Evolutionary conservation across 1,284 basidiomycete genomes (phyloP), one percentile per base, ranked within the genome.

Genomic region (Pseudozyma tsukubaensis): DNA sequence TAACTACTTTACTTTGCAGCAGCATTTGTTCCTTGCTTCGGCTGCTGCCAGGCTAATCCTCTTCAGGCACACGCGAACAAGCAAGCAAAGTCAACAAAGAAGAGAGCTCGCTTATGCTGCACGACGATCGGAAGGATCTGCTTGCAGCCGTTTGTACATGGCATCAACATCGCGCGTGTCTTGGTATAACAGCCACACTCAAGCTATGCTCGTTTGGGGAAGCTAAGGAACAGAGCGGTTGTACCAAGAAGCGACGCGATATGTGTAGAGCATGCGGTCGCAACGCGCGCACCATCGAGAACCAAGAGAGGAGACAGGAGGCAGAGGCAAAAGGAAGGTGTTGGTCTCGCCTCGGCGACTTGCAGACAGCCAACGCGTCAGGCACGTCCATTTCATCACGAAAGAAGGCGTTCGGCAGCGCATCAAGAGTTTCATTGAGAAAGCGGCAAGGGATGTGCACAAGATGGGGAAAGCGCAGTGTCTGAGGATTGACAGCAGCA

Each of bases 211-310:
- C 24, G 6, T 29, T 29, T 21, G 11, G 19, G 44, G 19, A 37
- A n/a, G 54, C 32, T 29, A 1, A 21, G n/a, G 14, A n/a, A 5
- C 24, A 39, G 29, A 43, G 4, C 39, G 19, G 39, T 13, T 29
- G 40, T n/a, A 39, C 13, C 40, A 10, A 32, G 16, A 16, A 37
- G 18, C 39, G 49, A 55, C n/a, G 35, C 45, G 40, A 51, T n/a
- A 47, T 66, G 57, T 53, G 52, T 11, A 10, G 12, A 62, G 59
- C 59, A 69, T 62, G 66, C 60, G 57, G 67, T 69, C 52, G 39
- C 51, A 44, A 52, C 49, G 51, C 65, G 59, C 44, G 54, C 45
- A 53, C 19, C 36, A 24, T 11, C 19, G 36, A 35, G 40, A 35
- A 35, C 40, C 37, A 51, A 19, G 48, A 35, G 39, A 52, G 21